Conservation (phyloP, 179 eudicot species). For the Silene noctiflora region DNA sequence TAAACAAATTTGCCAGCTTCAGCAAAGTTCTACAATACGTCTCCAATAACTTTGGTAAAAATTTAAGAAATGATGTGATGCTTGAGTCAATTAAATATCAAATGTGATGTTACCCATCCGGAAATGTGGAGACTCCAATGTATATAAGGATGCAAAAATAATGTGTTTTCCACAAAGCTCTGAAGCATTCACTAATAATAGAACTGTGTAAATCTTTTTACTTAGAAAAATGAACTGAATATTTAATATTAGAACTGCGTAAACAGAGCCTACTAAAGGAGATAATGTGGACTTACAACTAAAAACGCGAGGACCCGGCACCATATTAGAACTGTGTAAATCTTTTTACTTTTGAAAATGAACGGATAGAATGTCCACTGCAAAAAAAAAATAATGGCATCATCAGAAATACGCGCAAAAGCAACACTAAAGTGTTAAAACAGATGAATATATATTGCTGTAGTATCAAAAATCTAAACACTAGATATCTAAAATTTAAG, state of each 20-base stretch:
- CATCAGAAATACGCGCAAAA: conserved; percentile 7
- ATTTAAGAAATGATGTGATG: neutral
- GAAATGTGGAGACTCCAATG: neutral
- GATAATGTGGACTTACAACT: conserved; percentile 50
- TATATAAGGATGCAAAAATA: neutral
- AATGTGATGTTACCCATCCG: neutral
- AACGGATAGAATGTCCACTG: conserved; percentile 95
- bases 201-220: conserved; percentile 82
- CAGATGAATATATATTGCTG: neutral
- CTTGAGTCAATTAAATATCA: neutral
- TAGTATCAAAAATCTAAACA: neutral
- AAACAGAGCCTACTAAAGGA: neutral
- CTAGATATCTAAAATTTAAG: neutral
- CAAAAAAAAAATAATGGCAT: conserved; percentile 21
- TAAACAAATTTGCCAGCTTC: neutral
- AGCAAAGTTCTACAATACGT: neutral
- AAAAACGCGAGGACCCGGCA: conserved; percentile 86
- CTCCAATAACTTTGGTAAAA: neutral
- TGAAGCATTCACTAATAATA: conserved; percentile 30
- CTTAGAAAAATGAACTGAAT: conserved; percentile 71
- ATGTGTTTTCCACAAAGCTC: neutral
- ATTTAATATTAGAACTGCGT: too few species aligned
- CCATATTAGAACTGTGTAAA: conserved; percentile 84
- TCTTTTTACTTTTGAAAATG: conserved; percentile 73
- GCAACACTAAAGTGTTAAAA: neutral